Base-by-base conservation (phyloP, 176 grass and related monocot genomes). In the Phoenix roebelenii region DNA sequence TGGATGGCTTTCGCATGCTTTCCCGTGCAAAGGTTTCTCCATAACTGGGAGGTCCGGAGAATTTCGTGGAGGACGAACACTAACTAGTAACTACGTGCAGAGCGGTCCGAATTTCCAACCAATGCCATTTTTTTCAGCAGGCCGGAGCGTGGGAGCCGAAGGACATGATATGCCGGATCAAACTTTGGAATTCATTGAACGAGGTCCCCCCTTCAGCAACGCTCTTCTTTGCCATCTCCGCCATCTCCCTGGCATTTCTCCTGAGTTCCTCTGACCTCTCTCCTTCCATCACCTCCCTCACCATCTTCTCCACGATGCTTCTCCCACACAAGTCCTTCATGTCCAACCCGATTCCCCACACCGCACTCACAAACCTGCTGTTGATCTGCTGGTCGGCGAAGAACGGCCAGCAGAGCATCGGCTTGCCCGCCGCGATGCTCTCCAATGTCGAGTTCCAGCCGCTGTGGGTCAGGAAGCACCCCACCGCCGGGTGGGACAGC, bases 251-350 rank as follows among this genome's bases (percentile, higher is more conserved):
- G 17, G 83, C 69, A 3, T 69, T 64, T 19, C 17, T 67, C 54
- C 76, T 22, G 3, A 81, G 54, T 64, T 67, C 67, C 26, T 51
- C 49, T 2, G 63, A 71, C 10, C 18, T 63, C 24, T 75, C 57
- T 17, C 78, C 71, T 63, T 70, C 78, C 78, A 81, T 81, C 71
- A 75, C 54, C 58, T 81, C 29, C 35, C 78, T 69, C 52, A 81
- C 78, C 78, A 81, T 70, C 10, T 22, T 74, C 64, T 63, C 78
- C 71, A 81, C 64, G 10, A 54, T 50, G 22, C 54, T 25, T 12
- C 57, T 16, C 1, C 49, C 23, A 56, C 51, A 58, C 24, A 74
- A 25, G 17, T 81, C 78, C 64, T 81, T 81, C 78, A 81, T 75
- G 52, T 81, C 78, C 50, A 70, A 17, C 2, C 78, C 69, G 0